phyloP scores from a whole-genome alignment of 345 rosid species.

The Syzygium oleosum region DNA sequence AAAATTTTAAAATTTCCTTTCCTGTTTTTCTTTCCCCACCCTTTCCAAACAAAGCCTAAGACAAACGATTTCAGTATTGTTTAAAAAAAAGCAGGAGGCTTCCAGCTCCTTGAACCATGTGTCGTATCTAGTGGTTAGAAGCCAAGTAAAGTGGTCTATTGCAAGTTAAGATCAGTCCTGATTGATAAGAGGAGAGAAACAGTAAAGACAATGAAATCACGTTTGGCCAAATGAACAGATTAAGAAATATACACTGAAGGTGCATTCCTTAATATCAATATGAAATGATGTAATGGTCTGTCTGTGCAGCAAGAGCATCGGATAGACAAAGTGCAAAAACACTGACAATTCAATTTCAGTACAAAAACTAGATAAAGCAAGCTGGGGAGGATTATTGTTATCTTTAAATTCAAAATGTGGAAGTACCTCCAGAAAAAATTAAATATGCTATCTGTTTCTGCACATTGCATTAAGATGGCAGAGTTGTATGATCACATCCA shows the following conservation, averaged over 20 bases:
- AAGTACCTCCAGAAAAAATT: neutral
- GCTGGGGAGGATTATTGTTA: neutral
- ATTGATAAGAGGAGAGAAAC: neutral
- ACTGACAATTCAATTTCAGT: neutral
- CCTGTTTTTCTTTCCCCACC: neutral
- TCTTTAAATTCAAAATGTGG: neutral
- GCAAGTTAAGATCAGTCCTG: neutral
- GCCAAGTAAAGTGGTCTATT: neutral
- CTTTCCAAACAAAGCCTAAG: neutral
- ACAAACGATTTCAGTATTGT: neutral
- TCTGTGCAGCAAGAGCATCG: neutral
- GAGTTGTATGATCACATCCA: neutral
- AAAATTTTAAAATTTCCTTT: neutral
- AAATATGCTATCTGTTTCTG: neutral
- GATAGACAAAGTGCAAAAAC: neutral
- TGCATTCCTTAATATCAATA: neutral
- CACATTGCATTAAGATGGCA: neutral
- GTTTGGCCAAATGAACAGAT: neutral
- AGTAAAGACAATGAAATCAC: neutral
- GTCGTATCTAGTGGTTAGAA: neutral
- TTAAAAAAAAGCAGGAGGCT: neutral
- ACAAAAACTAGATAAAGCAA: neutral
- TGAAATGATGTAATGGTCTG: neutral
- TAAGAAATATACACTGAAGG: neutral
- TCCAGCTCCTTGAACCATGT: neutral